A percentile compares a stretch with the other conserved stretches of the same genome.
Evolutionary conservation across 306 rosid genomes (phyloP).

Genomic region (Dryas alaskensis): DNA sequence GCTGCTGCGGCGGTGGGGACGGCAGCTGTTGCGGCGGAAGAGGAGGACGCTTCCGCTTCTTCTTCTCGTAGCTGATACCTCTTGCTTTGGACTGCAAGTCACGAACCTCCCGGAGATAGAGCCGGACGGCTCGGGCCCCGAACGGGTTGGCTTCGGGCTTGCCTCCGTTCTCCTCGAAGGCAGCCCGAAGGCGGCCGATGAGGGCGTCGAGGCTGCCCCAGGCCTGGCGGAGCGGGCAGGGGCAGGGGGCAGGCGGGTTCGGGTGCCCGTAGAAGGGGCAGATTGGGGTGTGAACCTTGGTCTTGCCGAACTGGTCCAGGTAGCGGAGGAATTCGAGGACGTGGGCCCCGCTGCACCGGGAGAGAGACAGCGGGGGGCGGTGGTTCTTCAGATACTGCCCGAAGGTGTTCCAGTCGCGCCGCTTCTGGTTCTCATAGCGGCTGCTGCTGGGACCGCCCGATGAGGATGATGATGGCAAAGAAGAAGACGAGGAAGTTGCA

Average conservation of each 20-base stretch:
- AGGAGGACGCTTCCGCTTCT: slow-evolving; percentile 82
- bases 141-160: slow-evolving; percentile 89
- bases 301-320: slow-evolving; percentile 93
- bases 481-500: slow-evolving; percentile 3
- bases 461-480: slow-evolving; percentile 47
- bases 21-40: slow-evolving; percentile 14
- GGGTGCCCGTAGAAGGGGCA: slow-evolving; percentile 97
- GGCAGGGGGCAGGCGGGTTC: slow-evolving; percentile 95
- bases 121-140: slow-evolving; percentile 94
- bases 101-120: slow-evolving; percentile 93
- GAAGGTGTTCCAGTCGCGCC: slow-evolving; percentile 98
- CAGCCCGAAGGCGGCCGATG: slow-evolving; percentile 89
- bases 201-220: slow-evolving; percentile 99
- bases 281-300: slow-evolving; percentile 87
- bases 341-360: slow-evolving; percentile 96
- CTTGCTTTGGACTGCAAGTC: slow-evolving; percentile 97
- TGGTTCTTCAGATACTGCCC: slow-evolving; percentile 92
- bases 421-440: slow-evolving; percentile 96
- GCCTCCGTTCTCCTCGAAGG: slow-evolving; percentile 98
- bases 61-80: slow-evolving; percentile 97
- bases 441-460: slow-evolving; percentile 38
- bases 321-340: slow-evolving; percentile 96
- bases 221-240: slow-evolving; percentile 91
- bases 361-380: slow-evolving; percentile 89
- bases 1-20: slow-evolving; percentile 13